Base-by-base conservation (phyloP, 2,329 filamentous ascomycete species). In the Zalaria obscura region DNA sequence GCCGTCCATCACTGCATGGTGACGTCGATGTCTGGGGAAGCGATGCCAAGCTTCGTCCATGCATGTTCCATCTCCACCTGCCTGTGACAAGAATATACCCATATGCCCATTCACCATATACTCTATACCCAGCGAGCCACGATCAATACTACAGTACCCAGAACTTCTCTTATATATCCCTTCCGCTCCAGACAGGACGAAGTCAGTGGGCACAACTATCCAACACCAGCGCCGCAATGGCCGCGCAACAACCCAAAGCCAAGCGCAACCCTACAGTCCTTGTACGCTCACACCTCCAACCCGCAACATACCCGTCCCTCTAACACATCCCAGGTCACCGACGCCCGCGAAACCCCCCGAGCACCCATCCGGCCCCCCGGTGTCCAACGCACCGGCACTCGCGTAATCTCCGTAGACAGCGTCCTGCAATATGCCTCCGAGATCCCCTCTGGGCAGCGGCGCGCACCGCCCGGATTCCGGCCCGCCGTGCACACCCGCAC, bases 401-500 rank as follows among this genome's bases (percentile, higher is more conserved):
- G 83, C 76, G 53, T 83, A 60, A 85, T 96, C 57, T 77, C 72
- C 10, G 89, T 98, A 60, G 91, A 98, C 65, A 93, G 89, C 58
- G 83, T 96, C 49, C 77, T 98, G 4, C 87, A 93, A 59, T 85
- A 93, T 66, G 82, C 87, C 45, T 91, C 86, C 39, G 88, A 95
- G 56, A 91, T 98, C 34, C 91, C 91, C 1, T 96, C 91, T 0
- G 88, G 87, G 54, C 89, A 95, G 61, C 84, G 86, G 42, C 79
- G 91, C 33, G 72, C 76, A 0, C 81, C 83, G 1, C 80, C 77
- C 4, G 66, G 69, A 27, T 62, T 68, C 27, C 61, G 71, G 41
- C 69, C 72, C 10, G 54, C 60, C 11, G 55, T 68, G 55, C 58
- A 65, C 59, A 55, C 59, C 51, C 50, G 66, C 57, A 61, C 74